phyloP scores from a whole-genome alignment of 257 asterid species.

The Verbascum thapsus region DNA sequence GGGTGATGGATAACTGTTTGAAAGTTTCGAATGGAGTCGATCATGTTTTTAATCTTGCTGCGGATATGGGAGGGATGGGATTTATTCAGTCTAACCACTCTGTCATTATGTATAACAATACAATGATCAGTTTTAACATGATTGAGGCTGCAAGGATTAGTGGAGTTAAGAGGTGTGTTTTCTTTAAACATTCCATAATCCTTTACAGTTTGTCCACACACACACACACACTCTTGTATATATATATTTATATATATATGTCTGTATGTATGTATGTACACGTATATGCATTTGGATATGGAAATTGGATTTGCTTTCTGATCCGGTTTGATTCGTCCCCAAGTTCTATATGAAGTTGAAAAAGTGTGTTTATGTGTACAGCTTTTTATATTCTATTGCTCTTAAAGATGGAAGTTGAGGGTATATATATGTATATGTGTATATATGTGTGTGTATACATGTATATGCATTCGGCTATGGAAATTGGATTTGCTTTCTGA shows the following conservation, averaged over 20 bases:
- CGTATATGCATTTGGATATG: background rate
- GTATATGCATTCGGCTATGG: background rate
- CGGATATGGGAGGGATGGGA: conserved; percentile 95
- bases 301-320: background rate
- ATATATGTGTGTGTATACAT: too few species aligned
- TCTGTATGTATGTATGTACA: too few species aligned
- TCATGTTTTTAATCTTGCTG: conserved; percentile 88
- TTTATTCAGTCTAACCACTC: conserved; percentile 90
- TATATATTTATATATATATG: too few species aligned
- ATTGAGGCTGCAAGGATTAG: conserved; percentile 84
- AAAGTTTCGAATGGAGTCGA: conserved; percentile 66
- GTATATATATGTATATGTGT: too few species aligned
- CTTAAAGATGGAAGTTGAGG: too few species aligned
- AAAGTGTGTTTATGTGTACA: too few species aligned
- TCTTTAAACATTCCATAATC: conserved; percentile 22
- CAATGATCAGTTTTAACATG: conserved; percentile 90
- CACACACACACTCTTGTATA: too few species aligned
- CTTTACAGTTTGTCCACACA: too few species aligned
- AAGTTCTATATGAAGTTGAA: too few species aligned
- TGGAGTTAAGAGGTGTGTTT: conserved; percentile 66
- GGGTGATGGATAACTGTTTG: conserved; percentile 91
- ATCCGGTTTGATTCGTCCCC: too few species aligned
- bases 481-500: background rate
- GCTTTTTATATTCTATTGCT: too few species aligned
- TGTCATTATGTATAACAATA: conserved; percentile 85